Base-by-base conservation (phyloP, 352 stramenopile species). In the Phytophthora fragariae region DNA sequence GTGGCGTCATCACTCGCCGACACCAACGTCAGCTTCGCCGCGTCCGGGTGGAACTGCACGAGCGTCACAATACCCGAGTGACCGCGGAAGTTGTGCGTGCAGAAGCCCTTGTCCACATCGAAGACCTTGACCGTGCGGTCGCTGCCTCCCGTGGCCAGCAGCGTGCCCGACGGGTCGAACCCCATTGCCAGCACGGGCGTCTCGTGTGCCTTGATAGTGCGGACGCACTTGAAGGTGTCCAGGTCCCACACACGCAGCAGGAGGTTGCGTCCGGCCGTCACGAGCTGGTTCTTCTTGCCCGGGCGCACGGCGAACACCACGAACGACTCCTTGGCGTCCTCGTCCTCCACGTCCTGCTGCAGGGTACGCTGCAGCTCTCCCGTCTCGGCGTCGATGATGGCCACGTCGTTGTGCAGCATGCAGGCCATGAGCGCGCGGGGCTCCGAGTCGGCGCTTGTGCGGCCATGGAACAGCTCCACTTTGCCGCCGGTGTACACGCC, bases 121-220 rank as follows among this genome's bases (percentile, higher is more conserved):
- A 97, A 98, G 27, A 98, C 94, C 67, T 98, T 98, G 47, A 99
- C 97, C 1, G 89, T 92, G 55, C 97, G 95, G 81, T 99, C 98
- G 33, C 97, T 97, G 24, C 96, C 97, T 70, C 96, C 98, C 1
- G 98, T 99, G 8, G 97, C 97, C 9, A 99, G 80, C 67, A 99
- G 78, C 57, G 92, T 98, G 46, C 92, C 93, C 24, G 93, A 92
- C 19, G 89, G 89, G 78, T 98, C 93, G 67, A 97, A 97, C 31
- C 84, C 88, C 86, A 98, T 95, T 57, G 80, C 81, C 55, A 96
- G 75, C 60, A 98, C 88, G 8, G 92, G 92, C 54, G 83, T 91
- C 53, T 96, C 83, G 55, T 83, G 77, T 3, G 74, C 80, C 67
- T 95, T 96, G 62, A 96, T 96, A 10, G 85, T 94, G 39, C 85